phyloP scores from a whole-genome alignment of 1,284 basidiomycete genomes.

The Sporisorium reilianum region DNA sequence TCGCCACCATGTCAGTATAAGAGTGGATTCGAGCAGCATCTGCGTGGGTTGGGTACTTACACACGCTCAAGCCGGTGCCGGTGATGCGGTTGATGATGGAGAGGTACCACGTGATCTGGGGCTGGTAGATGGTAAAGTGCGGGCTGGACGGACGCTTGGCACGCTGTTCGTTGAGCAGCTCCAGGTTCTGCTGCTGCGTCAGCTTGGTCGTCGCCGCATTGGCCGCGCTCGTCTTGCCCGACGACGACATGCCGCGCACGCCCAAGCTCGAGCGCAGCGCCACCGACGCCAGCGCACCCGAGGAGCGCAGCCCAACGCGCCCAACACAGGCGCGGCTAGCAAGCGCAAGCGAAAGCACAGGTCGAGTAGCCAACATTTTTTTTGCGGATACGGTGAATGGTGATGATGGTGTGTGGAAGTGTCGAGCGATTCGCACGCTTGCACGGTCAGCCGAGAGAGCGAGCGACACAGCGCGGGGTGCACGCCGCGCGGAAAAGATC shows the following conservation, averaged over 20 bases:
- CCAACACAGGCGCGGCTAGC: conserved; percentile 2
- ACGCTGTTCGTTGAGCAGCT: conserved; percentile 87
- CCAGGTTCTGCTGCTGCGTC: conserved; percentile 74
- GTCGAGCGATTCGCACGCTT: no score
- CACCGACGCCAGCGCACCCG: conserved; percentile 6
- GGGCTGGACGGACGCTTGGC: conserved; percentile 86
- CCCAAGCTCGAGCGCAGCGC: neutral
- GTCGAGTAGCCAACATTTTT: conserved; percentile 39
- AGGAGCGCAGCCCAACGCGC: conserved; percentile 26
- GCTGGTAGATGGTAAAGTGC: conserved; percentile 96
- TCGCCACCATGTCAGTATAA: no score
- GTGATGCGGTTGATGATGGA: conserved; percentile 89
- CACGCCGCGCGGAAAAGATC: conserved; percentile 31
- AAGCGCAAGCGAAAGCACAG: conserved; percentile 20
- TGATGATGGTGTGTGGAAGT: no score
- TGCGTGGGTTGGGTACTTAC: conserved; percentile 36
- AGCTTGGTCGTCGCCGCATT: conserved; percentile 33
- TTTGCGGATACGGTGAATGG: no score
- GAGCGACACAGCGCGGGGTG: conserved; percentile 25
- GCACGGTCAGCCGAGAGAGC: no score
- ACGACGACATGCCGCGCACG: conserved; percentile 1
- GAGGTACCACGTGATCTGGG: conserved; percentile 85
- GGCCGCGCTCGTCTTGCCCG: neutral
- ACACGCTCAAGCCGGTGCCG: conserved; percentile 77
- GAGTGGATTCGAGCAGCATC: no score